Percentiles rank a stretch among this genome's conserved stretches.
phyloP scores from a whole-genome alignment of 306 rosid species.

The Biancaea sappan region DNA sequence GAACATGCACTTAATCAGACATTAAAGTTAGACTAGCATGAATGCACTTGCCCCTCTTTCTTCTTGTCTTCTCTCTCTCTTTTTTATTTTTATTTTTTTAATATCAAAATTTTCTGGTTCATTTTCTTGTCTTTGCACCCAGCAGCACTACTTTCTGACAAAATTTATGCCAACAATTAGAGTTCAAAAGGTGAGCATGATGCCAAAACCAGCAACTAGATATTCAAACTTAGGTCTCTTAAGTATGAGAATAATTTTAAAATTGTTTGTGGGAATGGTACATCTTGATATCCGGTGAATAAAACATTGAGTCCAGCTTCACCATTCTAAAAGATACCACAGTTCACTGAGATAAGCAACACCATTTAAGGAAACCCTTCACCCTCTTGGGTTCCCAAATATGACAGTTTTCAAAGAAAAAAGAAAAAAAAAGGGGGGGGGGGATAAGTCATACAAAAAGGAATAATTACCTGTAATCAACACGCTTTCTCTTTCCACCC shows the following conservation, averaged over 20 bases:
- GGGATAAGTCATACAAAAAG: background rate
- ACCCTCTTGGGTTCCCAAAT: background rate
- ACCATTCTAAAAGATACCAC: slow-evolving; percentile 1
- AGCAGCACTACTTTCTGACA: slow-evolving; percentile 23
- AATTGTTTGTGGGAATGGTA: background rate
- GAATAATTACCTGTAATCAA: slow-evolving; percentile 59
- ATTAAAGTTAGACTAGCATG: slow-evolving; percentile 21
- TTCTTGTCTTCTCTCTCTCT: background rate
- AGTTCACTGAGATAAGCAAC: background rate
- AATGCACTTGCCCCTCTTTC: slow-evolving; percentile 20
- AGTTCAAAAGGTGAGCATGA: slow-evolving; percentile 23
- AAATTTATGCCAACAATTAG: slow-evolving; percentile 20
- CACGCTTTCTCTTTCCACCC: slow-evolving; percentile 73
- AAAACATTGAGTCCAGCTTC: slow-evolving; percentile 16
- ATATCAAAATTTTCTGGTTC: slow-evolving; percentile 20
- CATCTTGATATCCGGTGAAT: slow-evolving; percentile 1
- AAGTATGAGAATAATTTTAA: background rate
- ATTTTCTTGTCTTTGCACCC: slow-evolving; percentile 16
- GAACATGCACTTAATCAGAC: slow-evolving; percentile 9
- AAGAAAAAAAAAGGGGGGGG: background rate
- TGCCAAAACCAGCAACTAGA: slow-evolving; percentile 11
- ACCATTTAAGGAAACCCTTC: background rate
- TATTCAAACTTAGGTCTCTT: slow-evolving; percentile 17
- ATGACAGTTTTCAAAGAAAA: background rate
- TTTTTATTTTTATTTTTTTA: too few relatives aligned